Evolutionary conservation across 2,329 filamentous ascomycete species (phyloP).

Genomic region (Botrytis fabae): DNA sequence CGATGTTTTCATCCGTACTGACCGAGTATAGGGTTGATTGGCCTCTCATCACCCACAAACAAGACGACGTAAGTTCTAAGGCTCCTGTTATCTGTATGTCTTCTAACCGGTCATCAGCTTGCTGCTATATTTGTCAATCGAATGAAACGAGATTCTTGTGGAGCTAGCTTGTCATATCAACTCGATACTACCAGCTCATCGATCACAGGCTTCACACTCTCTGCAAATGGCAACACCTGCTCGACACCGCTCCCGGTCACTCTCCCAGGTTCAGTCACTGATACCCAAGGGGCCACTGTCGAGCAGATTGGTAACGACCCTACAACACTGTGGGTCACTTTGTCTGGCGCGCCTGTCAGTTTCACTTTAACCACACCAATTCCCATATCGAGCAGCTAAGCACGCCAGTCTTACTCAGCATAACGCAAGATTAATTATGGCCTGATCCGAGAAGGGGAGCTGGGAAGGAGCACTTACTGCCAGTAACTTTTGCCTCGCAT

Average conservation of each 20-base stretch:
- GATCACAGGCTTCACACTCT: constrained; percentile 43
- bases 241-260: constrained; percentile 34
- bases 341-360: constrained; percentile 48
- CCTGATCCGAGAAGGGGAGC: neutral
- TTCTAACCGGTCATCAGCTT: constrained; percentile 23
- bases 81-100: neutral
- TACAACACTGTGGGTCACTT: constrained; percentile 50
- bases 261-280: constrained; percentile 41
- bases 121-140: constrained; percentile 49
- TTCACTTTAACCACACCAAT: constrained; percentile 40
- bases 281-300: constrained; percentile 28
- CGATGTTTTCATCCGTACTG: neutral
- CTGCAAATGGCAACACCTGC: constrained; percentile 41
- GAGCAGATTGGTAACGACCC: constrained; percentile 56
- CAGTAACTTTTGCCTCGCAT: neutral
- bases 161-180: constrained; percentile 30
- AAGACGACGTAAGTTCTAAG: constrained; percentile 51
- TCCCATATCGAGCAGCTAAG: constrained; percentile 1
- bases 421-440: neutral
- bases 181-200: constrained; percentile 25
- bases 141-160: constrained; percentile 34
- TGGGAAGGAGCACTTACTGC: neutral
- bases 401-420: neutral
- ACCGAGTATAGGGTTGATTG: constrained; percentile 42
- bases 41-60: constrained; percentile 56